Evolutionary conservation across 2,329 filamentous ascomycete genomes (phyloP).

Genomic region (Chaetomiaceae sp.): DNA sequence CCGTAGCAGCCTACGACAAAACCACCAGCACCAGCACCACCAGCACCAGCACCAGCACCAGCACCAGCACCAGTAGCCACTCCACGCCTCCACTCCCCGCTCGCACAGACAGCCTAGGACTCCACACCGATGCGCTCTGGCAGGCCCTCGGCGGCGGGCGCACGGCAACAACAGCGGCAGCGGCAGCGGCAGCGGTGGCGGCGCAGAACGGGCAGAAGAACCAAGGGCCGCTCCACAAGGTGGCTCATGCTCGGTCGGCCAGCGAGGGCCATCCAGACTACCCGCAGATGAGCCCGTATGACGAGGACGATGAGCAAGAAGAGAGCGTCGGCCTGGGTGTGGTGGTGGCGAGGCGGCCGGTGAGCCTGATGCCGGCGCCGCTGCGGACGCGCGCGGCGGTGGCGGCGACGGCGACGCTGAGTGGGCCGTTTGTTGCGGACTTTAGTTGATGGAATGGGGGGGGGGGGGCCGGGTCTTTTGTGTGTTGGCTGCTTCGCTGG

Average conservation of each 20-base stretch:
- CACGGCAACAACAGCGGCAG: background rate
- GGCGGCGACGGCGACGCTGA: constrained; percentile 2
- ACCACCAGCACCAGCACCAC: background rate
- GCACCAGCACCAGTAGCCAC: background rate
- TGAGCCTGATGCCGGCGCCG: background rate
- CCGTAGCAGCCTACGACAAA: too few relatives aligned
- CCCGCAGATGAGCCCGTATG: constrained; percentile 27
- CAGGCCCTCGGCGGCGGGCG: constrained; percentile 10
- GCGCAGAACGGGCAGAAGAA: too few relatives aligned
- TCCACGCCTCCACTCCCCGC: too few relatives aligned
- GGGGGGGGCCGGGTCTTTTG: background rate
- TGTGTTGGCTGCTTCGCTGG: too few relatives aligned
- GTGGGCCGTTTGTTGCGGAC: constrained; percentile 14
- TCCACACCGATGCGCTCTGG: constrained; percentile 12
- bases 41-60: background rate
- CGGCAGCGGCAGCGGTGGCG: background rate
- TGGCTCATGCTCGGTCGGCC: too few relatives aligned
- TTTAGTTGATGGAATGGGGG: constrained; percentile 12
- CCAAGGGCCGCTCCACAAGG: too few relatives aligned
- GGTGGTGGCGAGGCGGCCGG: background rate
- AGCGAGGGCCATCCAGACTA: constrained; percentile 22
- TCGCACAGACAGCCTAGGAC: too few relatives aligned
- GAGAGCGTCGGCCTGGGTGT: background rate
- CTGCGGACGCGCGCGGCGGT: background rate
- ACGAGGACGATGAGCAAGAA: background rate